Conservation (phyloP, 192 early-diverging fungal genomes). For the Coemansia sp. region DNA sequence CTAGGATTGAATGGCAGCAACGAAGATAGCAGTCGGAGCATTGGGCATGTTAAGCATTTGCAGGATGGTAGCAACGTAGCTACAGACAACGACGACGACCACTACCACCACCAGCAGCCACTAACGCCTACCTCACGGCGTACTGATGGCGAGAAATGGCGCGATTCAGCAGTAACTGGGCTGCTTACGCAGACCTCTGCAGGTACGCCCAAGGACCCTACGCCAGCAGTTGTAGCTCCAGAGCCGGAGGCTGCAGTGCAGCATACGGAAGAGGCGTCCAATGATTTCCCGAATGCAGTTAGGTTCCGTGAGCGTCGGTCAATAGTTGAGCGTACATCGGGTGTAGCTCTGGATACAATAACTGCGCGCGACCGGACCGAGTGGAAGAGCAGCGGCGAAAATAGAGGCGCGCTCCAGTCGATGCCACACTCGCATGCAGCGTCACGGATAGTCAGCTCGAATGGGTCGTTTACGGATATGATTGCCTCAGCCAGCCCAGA, state of each 20-base stretch:
- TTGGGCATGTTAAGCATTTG: background rate
- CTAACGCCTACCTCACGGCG: background rate
- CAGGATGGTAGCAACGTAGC: background rate
- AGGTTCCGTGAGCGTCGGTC: slow-evolving; percentile 4
- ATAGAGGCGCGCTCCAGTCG: slow-evolving; percentile 9
- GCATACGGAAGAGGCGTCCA: too few species aligned
- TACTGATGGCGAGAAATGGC: slow-evolving; percentile 22
- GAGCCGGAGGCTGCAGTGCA: too few species aligned
- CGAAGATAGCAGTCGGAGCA: slow-evolving; percentile 13
- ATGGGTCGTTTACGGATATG: slow-evolving; percentile 37
- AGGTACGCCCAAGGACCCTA: slow-evolving; percentile 12
- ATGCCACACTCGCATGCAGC: slow-evolving; percentile 37
- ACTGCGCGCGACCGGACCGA: slow-evolving; percentile 17
- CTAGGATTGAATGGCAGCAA: slow-evolving; percentile 16
- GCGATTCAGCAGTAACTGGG: slow-evolving; percentile 44
- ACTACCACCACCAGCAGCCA: background rate
- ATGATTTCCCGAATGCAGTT: background rate
- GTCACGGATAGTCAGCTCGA: slow-evolving; percentile 31
- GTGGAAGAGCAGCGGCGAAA: background rate
- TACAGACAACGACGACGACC: too few species aligned
- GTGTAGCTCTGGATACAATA: slow-evolving; percentile 33
- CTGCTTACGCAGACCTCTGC: slow-evolving; percentile 29
- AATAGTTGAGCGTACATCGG: slow-evolving; percentile 25
- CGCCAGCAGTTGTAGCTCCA: slow-evolving; percentile 1
- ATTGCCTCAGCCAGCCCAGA: slow-evolving; percentile 24